Base-by-base conservation (phyloP, 2,329 filamentous ascomycete species). In the Pyrenochaeta sp. region DNA sequence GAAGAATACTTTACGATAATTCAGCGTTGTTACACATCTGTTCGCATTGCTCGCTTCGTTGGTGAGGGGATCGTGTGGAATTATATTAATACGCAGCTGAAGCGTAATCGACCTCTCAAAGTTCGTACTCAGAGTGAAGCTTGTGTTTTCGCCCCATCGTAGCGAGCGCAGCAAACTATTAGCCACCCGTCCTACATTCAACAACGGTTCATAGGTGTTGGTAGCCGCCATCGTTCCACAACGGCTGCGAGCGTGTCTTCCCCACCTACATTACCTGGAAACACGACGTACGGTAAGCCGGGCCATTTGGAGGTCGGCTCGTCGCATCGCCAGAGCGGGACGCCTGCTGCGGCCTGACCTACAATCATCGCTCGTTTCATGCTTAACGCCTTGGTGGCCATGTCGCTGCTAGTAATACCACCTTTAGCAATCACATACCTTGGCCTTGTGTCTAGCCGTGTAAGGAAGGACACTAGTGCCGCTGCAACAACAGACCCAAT, bases 361-460 rank as follows among this genome's bases (percentile, higher is more conserved):
- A 86, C 75, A 39, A 88, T 81, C 59, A 76, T 80, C 4, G 85
- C 85, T 28, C 81, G 77, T 68, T 83, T 84, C 73, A 88, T 83
- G 15, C 75, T 77, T 12, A 88, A 64, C 0, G 83, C 84, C 51
- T 87, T 86, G 0, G 83, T 86, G 0, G 85, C 85, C 65, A 84
- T 83, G 50, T 88, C 85, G 0, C 84, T 86, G 0, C 82, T 85
- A 0, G 86, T 88, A 43, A 88, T 88, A 9, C 85, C 85, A 0
- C 86, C 85, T 71, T 83, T 88, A 0, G 85, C 84, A 66, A 88
- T 85, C 2, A 88, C 74, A 64, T 87, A 88, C 45, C 84, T 72
- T 1, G 85, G 85, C 32, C 81, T 78, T 7, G 81, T 77, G 12
- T 82, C 73, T 8, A 87, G 72, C 0, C 72, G 67, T 8, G 77